Conservation (phyloP, 305 asterid species). For the Nicotiana rustica region DNA sequence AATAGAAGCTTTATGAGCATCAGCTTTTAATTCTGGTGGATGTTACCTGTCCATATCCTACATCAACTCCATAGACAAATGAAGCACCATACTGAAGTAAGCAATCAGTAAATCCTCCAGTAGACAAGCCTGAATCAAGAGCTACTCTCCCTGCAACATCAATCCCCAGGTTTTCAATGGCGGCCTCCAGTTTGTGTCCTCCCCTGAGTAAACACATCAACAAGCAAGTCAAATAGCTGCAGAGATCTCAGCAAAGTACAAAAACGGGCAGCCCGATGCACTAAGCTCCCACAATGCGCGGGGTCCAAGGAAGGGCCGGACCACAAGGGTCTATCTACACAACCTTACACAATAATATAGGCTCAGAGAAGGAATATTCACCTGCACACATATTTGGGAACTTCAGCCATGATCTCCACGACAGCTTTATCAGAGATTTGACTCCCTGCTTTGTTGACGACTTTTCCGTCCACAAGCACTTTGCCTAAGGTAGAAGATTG, state of each 20-base stretch:
- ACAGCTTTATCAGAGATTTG: constrained; percentile 79
- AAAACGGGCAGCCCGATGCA: too few species aligned
- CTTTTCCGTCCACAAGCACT: constrained; percentile 92
- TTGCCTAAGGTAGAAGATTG: constrained; percentile 64
- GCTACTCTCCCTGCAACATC: constrained; percentile 85
- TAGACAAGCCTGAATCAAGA: constrained; percentile 98
- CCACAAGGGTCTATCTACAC: too few species aligned
- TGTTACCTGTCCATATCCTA: constrained; percentile 95
- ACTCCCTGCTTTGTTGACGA: constrained; percentile 87
- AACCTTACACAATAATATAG: background rate
- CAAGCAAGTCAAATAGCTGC: constrained; percentile 35
- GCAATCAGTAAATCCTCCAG: constrained; percentile 99
- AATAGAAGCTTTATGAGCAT: background rate
- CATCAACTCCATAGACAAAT: constrained; percentile 97
- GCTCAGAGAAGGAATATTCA: constrained; percentile 52
- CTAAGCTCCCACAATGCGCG: too few species aligned
- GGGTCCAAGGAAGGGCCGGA: too few species aligned
- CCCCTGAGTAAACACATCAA: constrained; percentile 59
- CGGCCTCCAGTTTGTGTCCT: constrained; percentile 95
- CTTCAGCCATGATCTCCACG: constrained; percentile 90
- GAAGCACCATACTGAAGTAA: constrained; percentile 95
- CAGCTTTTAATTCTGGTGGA: background rate
- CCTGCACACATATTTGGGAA: constrained; percentile 99
- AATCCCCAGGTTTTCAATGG: constrained; percentile 80
- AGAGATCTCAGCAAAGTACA: constrained; percentile 15